Percentiles rank a stretch among this genome's conserved stretches.
These are phyloP conservation scores for Trypanosomatidae sp. DNA, from an alignment of 208 protist genomes.

Conservation along the genomic window DNA sequence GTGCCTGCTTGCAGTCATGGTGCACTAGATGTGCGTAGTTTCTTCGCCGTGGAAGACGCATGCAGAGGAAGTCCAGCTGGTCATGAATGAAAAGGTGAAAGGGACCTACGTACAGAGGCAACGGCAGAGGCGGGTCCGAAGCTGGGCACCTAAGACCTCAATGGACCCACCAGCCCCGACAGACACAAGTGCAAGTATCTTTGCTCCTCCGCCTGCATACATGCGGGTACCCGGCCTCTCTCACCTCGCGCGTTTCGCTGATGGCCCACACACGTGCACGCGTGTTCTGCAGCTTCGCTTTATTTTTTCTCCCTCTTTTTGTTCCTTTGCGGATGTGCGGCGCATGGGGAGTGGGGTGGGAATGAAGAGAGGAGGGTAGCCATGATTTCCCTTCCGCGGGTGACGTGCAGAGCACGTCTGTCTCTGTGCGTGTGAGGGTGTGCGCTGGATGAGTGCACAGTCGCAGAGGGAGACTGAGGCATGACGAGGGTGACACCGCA, in stretches of 20 bases:
- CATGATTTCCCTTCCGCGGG: not conserved
- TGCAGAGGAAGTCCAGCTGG: not conserved
- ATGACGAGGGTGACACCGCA: not conserved
- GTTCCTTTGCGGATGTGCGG: not conserved
- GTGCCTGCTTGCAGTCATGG: not conserved
- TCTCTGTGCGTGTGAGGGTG: not conserved
- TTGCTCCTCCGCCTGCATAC: not conserved
- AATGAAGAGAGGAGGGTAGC: not conserved
- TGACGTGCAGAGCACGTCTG: not conserved
- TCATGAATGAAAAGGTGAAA: not conserved
- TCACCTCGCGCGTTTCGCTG: not conserved
- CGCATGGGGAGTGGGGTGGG: not conserved
- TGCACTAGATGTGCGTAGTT: not conserved
- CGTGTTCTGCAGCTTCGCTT: not conserved
- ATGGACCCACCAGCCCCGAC: not conserved
- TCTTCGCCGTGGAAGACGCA: not conserved
- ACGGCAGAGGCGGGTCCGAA: not conserved
- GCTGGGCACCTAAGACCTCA: not conserved
- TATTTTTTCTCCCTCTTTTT: not conserved
- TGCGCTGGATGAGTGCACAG: not conserved
- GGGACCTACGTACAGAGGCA: not conserved
- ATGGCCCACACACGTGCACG: not conserved
- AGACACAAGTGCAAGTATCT: not conserved
- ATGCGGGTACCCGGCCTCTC: not conserved
- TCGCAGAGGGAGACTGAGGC: not conserved